Evolutionary conservation across 2,329 filamentous ascomycete species (phyloP), one percentile per base, ranked within the genome.

Genomic region (Colletotrichum lini): DNA sequence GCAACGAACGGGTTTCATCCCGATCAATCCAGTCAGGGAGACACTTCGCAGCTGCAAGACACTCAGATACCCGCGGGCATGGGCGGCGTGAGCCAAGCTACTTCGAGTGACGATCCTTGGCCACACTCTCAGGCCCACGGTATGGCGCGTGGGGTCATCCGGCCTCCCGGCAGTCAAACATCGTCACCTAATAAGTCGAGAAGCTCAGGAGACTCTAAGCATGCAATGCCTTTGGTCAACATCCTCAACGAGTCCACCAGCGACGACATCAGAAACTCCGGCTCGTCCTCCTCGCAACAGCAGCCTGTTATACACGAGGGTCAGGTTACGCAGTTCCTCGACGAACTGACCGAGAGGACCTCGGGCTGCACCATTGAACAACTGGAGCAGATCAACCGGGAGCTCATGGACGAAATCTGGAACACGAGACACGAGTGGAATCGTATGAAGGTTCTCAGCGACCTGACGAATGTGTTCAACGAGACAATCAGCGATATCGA

Each of bases 331-430:
- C 79, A 84, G 8, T 87, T 97, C 66, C 86, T 94, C 67, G 79
- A 85, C 0, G 85, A 90, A 47, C 84, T 98, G 44, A 91, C 92
- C 0, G 82, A 88, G 38, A 85, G 87, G 54, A 96, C 93, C 2
- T 91, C 90, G 23, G 94, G 94, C 0, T 94, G 93, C 80, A 93
- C 92, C 0, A 93, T 99, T 63, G 96, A 99, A 82, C 96, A 99
- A 80, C 85, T 99, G 23, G 96, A 98, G 84, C 96, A 98, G 81
- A 92, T 98, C 79, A 95, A 95, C 80, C 92, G 95, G 9, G 91
- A 92, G 75, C 85, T 98, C 73, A 98, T 98, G 96, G 93, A 96
- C 72, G 90, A 92, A 73, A 89, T 98, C 54, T 99, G 96, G 96
- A 87, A 87, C 72, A 89, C 88, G 72, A 89, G 95, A 60, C 88